phyloP scores from a whole-genome alignment of 2,329 filamentous ascomycete genomes.

The Mycosphaerella sp. region DNA sequence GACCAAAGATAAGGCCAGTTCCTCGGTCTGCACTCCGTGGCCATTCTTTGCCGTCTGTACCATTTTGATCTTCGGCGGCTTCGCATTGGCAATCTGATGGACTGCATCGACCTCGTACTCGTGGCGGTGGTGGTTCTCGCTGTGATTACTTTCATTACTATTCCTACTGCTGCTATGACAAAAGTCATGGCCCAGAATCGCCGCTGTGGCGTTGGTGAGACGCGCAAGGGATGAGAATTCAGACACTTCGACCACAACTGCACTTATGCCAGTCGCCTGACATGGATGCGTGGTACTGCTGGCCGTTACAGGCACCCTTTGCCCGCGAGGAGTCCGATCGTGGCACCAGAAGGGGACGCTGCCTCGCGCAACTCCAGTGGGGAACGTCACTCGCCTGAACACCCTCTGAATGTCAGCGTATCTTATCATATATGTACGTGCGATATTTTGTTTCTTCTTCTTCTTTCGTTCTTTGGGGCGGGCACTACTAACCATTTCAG shows the following conservation, averaged over 20 bases:
- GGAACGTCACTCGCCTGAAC: constrained; percentile 44
- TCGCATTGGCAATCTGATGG: constrained; percentile 8
- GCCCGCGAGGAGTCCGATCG: constrained; percentile 52
- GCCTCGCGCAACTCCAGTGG: constrained; percentile 43
- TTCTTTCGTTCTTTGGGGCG: not conserved
- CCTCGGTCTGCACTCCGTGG: constrained; percentile 4
- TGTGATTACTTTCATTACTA: too few species aligned
- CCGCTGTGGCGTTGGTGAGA: constrained; percentile 18
- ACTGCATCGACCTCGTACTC: constrained; percentile 15
- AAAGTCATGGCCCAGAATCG: constrained; percentile 17
- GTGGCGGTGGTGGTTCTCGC: not conserved
- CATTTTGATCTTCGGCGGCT: constrained; percentile 18
- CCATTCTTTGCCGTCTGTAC: not conserved
- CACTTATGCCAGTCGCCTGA: constrained; percentile 45
- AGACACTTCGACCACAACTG: constrained; percentile 30
- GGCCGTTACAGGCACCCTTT: constrained; percentile 48
- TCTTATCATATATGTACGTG: not conserved
- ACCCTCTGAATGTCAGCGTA: not conserved
- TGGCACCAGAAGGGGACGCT: constrained; percentile 60
- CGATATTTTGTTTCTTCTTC: too few species aligned
- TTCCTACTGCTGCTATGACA: not conserved
- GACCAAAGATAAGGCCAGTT: constrained; percentile 17
- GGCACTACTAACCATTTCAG: constrained; percentile 47
- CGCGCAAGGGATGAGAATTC: constrained; percentile 8
- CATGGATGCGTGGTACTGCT: constrained; percentile 41